These are phyloP conservation scores for Penicillium digitatum DNA, from an alignment of 2,329 filamentous ascomycete genomes.

Conservation along the genomic window DNA sequence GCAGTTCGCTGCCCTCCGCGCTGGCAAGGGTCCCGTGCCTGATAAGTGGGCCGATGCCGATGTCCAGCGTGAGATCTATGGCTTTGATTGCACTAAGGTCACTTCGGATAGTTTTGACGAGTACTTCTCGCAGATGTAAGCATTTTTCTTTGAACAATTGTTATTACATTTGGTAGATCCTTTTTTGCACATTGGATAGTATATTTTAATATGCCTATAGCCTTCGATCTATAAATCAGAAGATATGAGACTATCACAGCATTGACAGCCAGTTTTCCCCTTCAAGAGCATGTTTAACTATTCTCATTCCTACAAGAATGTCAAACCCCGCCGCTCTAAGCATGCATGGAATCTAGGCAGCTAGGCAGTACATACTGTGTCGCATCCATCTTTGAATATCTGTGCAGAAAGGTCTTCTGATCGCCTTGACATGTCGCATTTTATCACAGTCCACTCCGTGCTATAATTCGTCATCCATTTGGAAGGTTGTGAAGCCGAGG, in stretches of 20 bases:
- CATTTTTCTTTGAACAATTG: not conserved
- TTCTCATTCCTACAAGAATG: not conserved
- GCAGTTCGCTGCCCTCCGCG: conserved; percentile 52
- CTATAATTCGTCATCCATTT: no score
- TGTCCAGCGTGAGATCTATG: conserved; percentile 64
- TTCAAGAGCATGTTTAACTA: not conserved
- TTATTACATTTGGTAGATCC: not conserved
- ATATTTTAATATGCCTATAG: not conserved
- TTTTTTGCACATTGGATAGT: not conserved
- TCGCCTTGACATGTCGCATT: no score
- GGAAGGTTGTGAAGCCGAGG: no score
- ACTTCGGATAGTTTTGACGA: conserved; percentile 52
- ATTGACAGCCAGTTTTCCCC: not conserved
- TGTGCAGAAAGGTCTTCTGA: no score
- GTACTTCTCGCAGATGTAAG: conserved; percentile 38
- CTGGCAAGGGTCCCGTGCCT: conserved; percentile 46
- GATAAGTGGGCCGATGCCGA: conserved; percentile 70
- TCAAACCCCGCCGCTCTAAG: not conserved
- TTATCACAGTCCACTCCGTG: no score
- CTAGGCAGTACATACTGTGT: not conserved
- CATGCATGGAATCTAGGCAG: not conserved
- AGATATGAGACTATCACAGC: not conserved
- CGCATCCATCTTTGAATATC: no score
- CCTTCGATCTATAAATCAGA: not conserved
- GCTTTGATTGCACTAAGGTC: conserved; percentile 58